Conservation (phyloP, 192 early-diverging fungal species). For the Entrophospora sp. region DNA sequence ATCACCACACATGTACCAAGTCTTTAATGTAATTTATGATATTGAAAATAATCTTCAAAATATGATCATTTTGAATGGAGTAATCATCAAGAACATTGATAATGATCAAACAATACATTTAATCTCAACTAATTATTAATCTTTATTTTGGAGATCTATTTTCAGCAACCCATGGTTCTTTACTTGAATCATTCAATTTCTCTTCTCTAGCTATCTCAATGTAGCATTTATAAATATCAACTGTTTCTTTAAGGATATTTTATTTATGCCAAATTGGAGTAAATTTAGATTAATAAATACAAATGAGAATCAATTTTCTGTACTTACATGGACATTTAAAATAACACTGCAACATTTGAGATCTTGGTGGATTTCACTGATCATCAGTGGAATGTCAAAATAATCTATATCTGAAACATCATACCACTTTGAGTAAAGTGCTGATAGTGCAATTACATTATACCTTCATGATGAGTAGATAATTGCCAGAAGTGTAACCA, state of each 20-base stretch:
- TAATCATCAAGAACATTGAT: no score
- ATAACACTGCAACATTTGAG: conserved; percentile 1
- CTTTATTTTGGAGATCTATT: not conserved
- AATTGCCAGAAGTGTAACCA: not conserved
- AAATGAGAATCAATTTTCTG: not conserved
- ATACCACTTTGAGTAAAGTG: not conserved
- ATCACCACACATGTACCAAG: no score
- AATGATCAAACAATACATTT: no score
- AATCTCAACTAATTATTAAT: no score
- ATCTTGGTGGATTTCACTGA: not conserved
- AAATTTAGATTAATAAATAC: not conserved
- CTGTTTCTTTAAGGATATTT: conserved; percentile 3
- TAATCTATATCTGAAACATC: conserved; percentile 7
- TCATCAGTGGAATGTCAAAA: not conserved
- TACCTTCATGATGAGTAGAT: not conserved
- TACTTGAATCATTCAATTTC: not conserved
- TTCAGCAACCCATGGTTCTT: not conserved
- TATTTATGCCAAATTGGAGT: not conserved
- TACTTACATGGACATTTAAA: not conserved
- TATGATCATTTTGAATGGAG: no score
- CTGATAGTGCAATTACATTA: conserved; percentile 4
- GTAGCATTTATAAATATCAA: conserved; percentile 2
- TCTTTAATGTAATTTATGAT: no score
- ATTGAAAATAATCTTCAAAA: no score
- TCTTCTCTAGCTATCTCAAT: not conserved